Evolutionary conservation across 1,284 basidiomycete genomes (phyloP), one percentile per base, ranked within the genome.

Genomic region (Puccinia coronata): DNA sequence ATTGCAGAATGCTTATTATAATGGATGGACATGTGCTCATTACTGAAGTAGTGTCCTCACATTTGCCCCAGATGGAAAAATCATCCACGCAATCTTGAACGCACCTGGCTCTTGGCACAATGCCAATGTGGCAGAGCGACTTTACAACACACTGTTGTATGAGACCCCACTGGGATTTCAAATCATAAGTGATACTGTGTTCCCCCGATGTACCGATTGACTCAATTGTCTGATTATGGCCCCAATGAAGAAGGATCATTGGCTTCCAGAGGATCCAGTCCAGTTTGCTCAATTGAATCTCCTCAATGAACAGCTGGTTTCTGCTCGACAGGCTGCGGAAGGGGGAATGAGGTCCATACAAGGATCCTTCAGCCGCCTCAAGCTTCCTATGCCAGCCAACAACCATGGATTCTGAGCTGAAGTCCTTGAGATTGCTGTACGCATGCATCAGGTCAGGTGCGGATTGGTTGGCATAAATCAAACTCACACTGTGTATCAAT

Each of bases 1-100:
- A 28, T 5, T 61, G 5, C 57, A 61, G 20, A 61, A 61, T 36
- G 34, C 12, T 6, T 61, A 61, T 61, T 61, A 61, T 61, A 31
- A 61, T 61, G 57, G 57, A 36, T 61, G 57, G 57, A 61, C 57
- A 5, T 61, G 57, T 31, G 12, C 57, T 20, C 57, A 61, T 28
- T 61, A 61, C 20, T 61, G 57, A 6, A 61, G 57, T 25, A 61
- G 31, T 20, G 20, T 61, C n/a, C n/a, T n/a, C n/a, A n/a, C n/a
- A n/a, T n/a, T n/a, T n/a, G n/a, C n/a, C n/a, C n/a, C n/a, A n/a
- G n/a, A n/a, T n/a, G n/a, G n/a, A n/a, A n/a, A n/a, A n/a, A n/a
- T n/a, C n/a, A n/a, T n/a, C n/a, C n/a, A n/a, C n/a, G n/a, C n/a
- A n/a, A n/a, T n/a, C n/a, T n/a, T n/a, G n/a, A n/a, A n/a, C n/a